Evolutionary conservation across 352 stramenopile species (phyloP).

Genomic region (Pythium dissotocum): DNA sequence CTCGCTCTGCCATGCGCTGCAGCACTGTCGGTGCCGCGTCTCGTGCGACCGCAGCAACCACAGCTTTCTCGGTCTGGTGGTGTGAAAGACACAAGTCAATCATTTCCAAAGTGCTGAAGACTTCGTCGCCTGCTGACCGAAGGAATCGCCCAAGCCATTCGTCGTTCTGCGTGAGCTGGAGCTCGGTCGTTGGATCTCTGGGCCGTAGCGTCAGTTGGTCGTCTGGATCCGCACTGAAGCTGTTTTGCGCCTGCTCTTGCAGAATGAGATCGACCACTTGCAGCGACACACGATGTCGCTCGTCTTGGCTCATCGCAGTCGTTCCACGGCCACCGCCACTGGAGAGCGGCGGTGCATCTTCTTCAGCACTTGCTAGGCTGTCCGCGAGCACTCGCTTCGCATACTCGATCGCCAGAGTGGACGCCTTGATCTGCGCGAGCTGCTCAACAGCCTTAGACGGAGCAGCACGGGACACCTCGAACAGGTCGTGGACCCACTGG

Average conservation of each 20-base stretch:
- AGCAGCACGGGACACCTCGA: conserved; percentile 64
- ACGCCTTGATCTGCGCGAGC: conserved; percentile 54
- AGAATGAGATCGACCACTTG: conserved; percentile 61
- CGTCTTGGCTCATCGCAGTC: conserved; percentile 27
- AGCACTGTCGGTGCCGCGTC: conserved; percentile 51
- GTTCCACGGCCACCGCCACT: background rate
- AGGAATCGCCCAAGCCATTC: conserved; percentile 61
- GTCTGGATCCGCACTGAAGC: conserved; percentile 11
- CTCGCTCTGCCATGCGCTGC: conserved; percentile 49
- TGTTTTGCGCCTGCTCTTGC: conserved; percentile 51
- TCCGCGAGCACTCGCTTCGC: conserved; percentile 11
- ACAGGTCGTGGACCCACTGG: conserved; percentile 79
- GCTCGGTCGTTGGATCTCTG: conserved; percentile 16
- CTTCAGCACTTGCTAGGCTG: background rate
- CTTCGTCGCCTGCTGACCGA: conserved; percentile 31
- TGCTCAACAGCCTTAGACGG: conserved; percentile 72
- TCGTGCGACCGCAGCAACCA: conserved; percentile 55
- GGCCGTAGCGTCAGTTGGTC: conserved; percentile 21
- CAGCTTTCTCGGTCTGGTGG: conserved; percentile 66
- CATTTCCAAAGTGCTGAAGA: conserved; percentile 58
- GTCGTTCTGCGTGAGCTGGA: conserved; percentile 36
- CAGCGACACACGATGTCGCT: conserved; percentile 53
- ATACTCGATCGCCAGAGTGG: conserved; percentile 32
- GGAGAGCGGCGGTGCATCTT: background rate
- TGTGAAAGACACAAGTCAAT: conserved; percentile 69